Base-by-base conservation (phyloP, 2,329 filamentous ascomycete species). In the Fusarium incarnatum region DNA sequence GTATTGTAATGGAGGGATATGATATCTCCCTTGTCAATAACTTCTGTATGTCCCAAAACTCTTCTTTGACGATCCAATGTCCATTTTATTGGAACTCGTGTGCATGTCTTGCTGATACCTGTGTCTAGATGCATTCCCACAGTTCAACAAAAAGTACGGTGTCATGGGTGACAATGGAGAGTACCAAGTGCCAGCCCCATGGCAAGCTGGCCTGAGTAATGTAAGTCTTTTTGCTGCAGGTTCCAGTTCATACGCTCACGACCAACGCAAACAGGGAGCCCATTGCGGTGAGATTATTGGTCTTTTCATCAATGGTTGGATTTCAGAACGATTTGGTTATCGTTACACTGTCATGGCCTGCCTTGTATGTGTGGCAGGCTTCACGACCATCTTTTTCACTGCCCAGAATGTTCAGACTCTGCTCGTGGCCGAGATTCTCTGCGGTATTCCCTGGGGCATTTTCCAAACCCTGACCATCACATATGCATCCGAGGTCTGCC, bases 401-500 rank as follows among this genome's bases (percentile, higher is more conserved):
- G 89, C 88, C 2, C 83, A 86, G 69, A 88, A 86, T 66, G 83
- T 90, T 25, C 80, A 85, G 66, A 83, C 86, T 6, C 82, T 91
- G 22, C 83, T 91, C 37, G 85, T 85, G 5, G 88, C 87, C 28
- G 88, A 91, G 76, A 86, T 91, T 40, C 81, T 91, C 5, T 89
- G 87, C 71, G 89, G 89, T 53, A 86, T 90, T 45, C 87, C 87
- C 0, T 89, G 87, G 84, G 85, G 85, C n/a, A 84, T 87, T 59
- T 87, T 89, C 78, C 86, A 88, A 76, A 83, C 83, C 30, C 79
- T 89, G 40, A 87, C 86, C 67, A 86, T 89, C 65, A 89, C 90
- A 2, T 92, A 92, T 73, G 90, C 90, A 30, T 89, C 88, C 57
- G 91, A 93, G 75, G 91, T 93, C 62, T 92, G 90, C 75, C 91